phyloP scores from a whole-genome alignment of 177 flowering plant genomes.

The Vitis hybrid region DNA sequence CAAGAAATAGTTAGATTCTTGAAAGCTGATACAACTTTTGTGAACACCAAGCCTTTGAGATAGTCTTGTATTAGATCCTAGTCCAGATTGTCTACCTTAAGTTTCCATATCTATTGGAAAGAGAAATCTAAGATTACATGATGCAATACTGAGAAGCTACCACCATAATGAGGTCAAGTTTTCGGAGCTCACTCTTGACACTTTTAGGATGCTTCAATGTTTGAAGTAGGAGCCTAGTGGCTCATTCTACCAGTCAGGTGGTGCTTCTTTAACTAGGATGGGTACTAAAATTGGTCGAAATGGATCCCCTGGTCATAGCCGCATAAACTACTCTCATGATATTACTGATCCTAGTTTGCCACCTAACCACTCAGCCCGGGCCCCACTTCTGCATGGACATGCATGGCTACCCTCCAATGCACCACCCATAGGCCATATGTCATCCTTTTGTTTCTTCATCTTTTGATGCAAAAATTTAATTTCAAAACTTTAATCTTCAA shows the following conservation, averaged over 20 bases:
- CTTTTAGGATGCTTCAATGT: slow-evolving; percentile 91
- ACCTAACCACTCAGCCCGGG: slow-evolving; percentile 30
- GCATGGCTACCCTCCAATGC: too few relatives aligned
- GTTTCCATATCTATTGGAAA: slow-evolving; percentile 32
- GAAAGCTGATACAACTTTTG: slow-evolving; percentile 79
- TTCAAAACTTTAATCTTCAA: too few relatives aligned
- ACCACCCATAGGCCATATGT: too few relatives aligned
- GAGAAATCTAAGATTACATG: slow-evolving; percentile 60
- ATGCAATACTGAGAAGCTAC: slow-evolving; percentile 85
- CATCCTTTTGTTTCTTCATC: too few relatives aligned
- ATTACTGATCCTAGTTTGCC: slow-evolving; percentile 78
- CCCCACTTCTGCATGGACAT: too few relatives aligned
- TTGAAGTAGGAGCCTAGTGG: slow-evolving; percentile 98
- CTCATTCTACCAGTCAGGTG: slow-evolving; percentile 58
- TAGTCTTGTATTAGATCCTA: slow-evolving; percentile 67
- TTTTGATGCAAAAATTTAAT: too few relatives aligned
- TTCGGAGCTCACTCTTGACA: slow-evolving; percentile 82
- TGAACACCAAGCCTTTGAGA: slow-evolving; percentile 88
- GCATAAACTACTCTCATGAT: slow-evolving; percentile 43
- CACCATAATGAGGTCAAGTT: slow-evolving; percentile 90
- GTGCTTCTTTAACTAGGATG: neutral
- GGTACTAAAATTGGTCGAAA: slow-evolving; percentile 36
- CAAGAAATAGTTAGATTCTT: slow-evolving; percentile 80
- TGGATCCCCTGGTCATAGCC: slow-evolving; percentile 44
- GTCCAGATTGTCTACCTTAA: slow-evolving; percentile 54